Percentiles rank a stretch among this genome's conserved stretches.
Conservation (phyloP, 2,329 filamentous ascomycete genomes). For the Fusarium azukiicola region DNA sequence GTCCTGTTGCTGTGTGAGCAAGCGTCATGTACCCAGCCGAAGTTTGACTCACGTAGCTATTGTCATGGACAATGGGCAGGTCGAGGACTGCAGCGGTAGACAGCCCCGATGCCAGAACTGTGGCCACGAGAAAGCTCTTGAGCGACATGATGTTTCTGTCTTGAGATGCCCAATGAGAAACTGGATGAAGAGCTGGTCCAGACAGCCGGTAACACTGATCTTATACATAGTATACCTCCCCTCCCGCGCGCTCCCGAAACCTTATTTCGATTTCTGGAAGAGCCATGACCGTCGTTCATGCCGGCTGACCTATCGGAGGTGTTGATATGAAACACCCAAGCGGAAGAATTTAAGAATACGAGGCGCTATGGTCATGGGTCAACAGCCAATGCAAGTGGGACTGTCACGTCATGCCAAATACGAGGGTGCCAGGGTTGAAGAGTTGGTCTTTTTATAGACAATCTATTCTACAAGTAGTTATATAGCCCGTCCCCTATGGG, state of each 20-base stretch:
- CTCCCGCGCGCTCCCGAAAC: not conserved
- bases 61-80: conserved; percentile 35
- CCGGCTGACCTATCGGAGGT: not conserved
- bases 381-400: conserved; percentile 2
- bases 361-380: not conserved
- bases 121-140: not conserved
- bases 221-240: no score
- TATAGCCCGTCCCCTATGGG: conserved; percentile 1
- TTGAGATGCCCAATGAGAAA: conserved; percentile 6
- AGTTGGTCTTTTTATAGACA: conserved; percentile 1
- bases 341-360: conserved; percentile 18
- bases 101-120: not conserved
- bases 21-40: not conserved
- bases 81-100: conserved; percentile 30
- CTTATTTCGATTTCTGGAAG: not conserved
- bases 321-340: conserved; percentile 2
- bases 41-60: conserved; percentile 35
- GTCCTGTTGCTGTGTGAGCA: conserved; percentile 18
- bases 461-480: not conserved
- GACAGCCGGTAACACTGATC: no score
- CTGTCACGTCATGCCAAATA: conserved; percentile 8
- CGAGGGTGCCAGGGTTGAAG: not conserved
- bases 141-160: not conserved
- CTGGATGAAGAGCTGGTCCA: not conserved
- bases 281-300: not conserved